phyloP scores from a whole-genome alignment of 306 rosid genomes.

The barrel medic (Medicago truncatula) region DNA sequence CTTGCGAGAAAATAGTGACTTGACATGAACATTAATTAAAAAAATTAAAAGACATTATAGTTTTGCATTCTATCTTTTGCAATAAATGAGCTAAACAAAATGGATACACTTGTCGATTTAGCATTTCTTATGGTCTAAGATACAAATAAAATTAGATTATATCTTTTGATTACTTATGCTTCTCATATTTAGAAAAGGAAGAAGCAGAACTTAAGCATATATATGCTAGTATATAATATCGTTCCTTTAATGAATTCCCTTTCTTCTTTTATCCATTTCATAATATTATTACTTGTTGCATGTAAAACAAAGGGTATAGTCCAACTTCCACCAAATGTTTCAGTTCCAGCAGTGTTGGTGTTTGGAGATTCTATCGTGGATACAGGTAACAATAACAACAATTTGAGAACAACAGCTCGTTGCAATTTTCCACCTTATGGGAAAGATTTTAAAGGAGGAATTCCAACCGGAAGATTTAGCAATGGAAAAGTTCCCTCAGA shows the following conservation, averaged over 20 bases:
- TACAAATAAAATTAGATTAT: not conserved
- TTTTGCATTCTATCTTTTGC: not conserved
- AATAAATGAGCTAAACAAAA: conserved; percentile 9
- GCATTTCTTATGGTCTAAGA: not conserved
- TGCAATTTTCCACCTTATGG: conserved; percentile 54
- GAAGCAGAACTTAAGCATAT: not conserved
- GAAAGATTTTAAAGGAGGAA: conserved; percentile 46
- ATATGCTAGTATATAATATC: not conserved
- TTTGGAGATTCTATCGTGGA: conserved; percentile 84
- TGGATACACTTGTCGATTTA: not conserved
- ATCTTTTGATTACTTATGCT: not conserved
- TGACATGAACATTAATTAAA: not conserved
- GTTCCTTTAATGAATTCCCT: conserved; percentile 4
- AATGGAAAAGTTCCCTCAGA: conserved; percentile 59
- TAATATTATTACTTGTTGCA: conserved; percentile 15
- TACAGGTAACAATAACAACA: conserved; percentile 77
- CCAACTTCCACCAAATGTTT: conserved; percentile 53
- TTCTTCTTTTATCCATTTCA: conserved; percentile 17
- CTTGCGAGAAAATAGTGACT: not conserved
- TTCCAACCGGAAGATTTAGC: conserved; percentile 51
- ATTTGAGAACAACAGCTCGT: conserved; percentile 33
- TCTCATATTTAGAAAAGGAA: not conserved
- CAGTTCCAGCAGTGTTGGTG: conserved; percentile 63
- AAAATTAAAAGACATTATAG: not conserved
- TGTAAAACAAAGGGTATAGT: conserved; percentile 24